Conservation (phyloP, 768 basidiomycete species). For the Kwoniella sp. region DNA sequence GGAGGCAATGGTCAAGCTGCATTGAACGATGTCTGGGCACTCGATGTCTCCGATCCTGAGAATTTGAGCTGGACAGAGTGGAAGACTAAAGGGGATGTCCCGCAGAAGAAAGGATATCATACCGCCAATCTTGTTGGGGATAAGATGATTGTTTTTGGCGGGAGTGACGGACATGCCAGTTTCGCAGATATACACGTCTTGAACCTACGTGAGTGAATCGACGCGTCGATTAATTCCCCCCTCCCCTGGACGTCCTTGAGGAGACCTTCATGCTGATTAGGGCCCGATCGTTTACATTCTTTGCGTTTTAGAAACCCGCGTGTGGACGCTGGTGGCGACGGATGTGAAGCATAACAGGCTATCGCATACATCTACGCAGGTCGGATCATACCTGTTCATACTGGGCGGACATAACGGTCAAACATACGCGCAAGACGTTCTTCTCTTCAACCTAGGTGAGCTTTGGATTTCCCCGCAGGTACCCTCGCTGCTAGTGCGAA, state of each 20-base stretch:
- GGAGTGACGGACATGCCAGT: slow-evolving; percentile 84
- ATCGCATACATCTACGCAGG: slow-evolving; percentile 80
- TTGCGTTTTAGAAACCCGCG: slow-evolving; percentile 45
- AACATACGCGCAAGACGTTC: slow-evolving; percentile 69
- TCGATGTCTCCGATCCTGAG: slow-evolving; percentile 65
- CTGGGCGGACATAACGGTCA: slow-evolving; percentile 83
- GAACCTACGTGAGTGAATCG: slow-evolving; percentile 68
- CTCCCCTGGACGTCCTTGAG: too few species aligned
- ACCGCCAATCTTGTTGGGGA: slow-evolving; percentile 82
- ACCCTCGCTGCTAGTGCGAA: neutral
- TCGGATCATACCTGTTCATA: slow-evolving; percentile 88
- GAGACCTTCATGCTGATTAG: too few species aligned
- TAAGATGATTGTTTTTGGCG: slow-evolving; percentile 84
- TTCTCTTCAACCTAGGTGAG: slow-evolving; percentile 83
- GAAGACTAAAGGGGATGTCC: slow-evolving; percentile 60
- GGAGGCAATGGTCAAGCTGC: slow-evolving; percentile 93
- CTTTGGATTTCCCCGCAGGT: neutral
- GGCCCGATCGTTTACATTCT: too few species aligned
- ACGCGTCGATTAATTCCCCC: neutral
- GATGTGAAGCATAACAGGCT: slow-evolving; percentile 64
- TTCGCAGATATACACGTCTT: slow-evolving; percentile 87
- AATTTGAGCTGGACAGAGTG: slow-evolving; percentile 66
- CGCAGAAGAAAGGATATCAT: slow-evolving; percentile 70
- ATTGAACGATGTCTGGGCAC: slow-evolving; percentile 83
- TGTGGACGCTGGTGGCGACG: slow-evolving; percentile 54